phyloP scores from a whole-genome alignment of 495 filamentous ascomycete genomes.

The Peziza echinospora region DNA sequence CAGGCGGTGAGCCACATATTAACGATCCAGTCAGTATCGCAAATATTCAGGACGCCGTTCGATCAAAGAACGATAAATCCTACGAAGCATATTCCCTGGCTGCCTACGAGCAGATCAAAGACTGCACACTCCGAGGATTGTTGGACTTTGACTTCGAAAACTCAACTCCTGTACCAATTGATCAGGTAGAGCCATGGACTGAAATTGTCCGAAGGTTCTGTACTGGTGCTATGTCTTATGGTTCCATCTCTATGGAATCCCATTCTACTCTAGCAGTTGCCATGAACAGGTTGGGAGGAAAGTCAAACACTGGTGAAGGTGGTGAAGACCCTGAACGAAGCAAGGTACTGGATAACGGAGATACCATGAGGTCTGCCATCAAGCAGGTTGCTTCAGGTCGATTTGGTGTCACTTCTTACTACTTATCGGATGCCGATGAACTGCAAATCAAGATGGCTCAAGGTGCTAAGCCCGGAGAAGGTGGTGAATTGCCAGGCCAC shows the following conservation, averaged over 20 bases:
- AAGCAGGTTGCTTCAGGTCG: constrained; percentile 97
- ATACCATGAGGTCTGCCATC: constrained; percentile 96
- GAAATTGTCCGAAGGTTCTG: constrained; percentile 95
- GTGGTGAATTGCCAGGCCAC: constrained; percentile 92
- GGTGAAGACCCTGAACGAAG: constrained; percentile 93
- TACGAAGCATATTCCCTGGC: constrained; percentile 93
- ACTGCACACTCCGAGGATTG: constrained; percentile 88
- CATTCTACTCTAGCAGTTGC: constrained; percentile 93
- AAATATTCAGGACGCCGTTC: constrained; percentile 94
- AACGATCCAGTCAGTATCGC: constrained; percentile 92
- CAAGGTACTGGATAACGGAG: constrained; percentile 66
- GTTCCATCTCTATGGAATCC: constrained; percentile 97
- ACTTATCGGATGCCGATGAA: constrained; percentile 95
- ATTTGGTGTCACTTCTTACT: constrained; percentile 95
- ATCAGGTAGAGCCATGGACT: constrained; percentile 97
- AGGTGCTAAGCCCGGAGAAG: constrained; percentile 95
- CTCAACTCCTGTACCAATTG: constrained; percentile 66
- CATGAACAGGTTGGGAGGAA: constrained; percentile 94
- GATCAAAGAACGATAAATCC: constrained; percentile 98
- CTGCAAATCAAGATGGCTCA: constrained; percentile 99
- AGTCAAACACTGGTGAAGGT: constrained; percentile 98
- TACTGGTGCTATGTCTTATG: constrained; percentile 99
- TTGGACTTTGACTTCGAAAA: constrained; percentile 97
- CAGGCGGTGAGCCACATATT: constrained; percentile 93
- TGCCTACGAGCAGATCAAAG: constrained; percentile 94